Base-by-base conservation (phyloP, 83 land plant genomes). In the Picea abies region DNA sequence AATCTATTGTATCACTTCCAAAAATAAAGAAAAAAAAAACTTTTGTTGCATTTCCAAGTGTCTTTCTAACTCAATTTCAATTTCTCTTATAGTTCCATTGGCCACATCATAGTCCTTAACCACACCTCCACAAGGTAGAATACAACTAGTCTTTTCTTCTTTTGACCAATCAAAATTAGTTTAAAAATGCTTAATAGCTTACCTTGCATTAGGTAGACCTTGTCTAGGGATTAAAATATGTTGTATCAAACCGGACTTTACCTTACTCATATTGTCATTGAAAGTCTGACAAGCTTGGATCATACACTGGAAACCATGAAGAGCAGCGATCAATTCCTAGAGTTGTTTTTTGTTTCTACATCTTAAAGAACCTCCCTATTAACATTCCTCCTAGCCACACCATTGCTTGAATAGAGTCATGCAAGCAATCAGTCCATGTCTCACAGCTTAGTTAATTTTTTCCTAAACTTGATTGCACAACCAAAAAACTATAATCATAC, bases 151-250 rank as follows among this genome's bases (percentile, higher is more conserved):
- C 37, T 79, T 82, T 65, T 90, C 96, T 81, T 95, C 98, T 83
- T 95, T 95, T 37, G 84, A 85, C 99, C 98, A 97, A 90, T 97
- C 95, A 88, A 97, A 97, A 12, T 93, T 90, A 83, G 86, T 91
- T 90, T 92, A 89, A 87, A 97, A 95, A 82, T 91, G 89, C 25
- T 86, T 80, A 29, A 97, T 56, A 78, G 89, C 29, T 60, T 84
- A 1, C 29, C 29, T 29, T 29, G 29, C 29, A 29, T 29, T 29
- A 29, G 29, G 29, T 29, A 29, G 29, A 29, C 29, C 29, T 29
- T 29, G 29, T 94, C 98, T 95, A 67, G 88, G 90, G 37, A 90
- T 86, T 47, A 95, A 77, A 39, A 94, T 81, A 63, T 83, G 82
- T 81, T 83, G 87, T 49, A 95, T 83, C 60, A 85, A 78, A 63